phyloP scores from a whole-genome alignment of 2,329 filamentous ascomycete genomes.

The Ophiostoma piceae region DNA sequence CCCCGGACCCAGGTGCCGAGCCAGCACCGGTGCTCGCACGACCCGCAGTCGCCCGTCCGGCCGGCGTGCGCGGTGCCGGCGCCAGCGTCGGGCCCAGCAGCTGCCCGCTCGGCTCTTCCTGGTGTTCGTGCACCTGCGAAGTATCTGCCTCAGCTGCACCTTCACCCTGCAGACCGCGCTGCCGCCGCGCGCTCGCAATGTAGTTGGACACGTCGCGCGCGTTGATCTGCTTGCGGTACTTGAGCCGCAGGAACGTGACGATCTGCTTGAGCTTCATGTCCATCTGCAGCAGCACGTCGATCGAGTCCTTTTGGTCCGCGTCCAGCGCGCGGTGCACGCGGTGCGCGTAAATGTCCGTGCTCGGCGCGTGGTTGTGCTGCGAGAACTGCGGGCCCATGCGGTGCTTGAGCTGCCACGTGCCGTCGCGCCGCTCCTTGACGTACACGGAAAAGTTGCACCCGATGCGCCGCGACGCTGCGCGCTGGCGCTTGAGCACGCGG shows the following conservation, averaged over 20 bases:
- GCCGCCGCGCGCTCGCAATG: constrained; percentile 22
- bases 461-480: constrained; percentile 22
- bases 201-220: constrained; percentile 24
- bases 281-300: constrained; percentile 23
- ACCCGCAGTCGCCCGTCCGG: too few relatives aligned
- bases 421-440: constrained; percentile 22
- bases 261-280: constrained; percentile 23
- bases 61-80: neutral
- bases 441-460: constrained; percentile 23
- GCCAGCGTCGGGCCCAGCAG: neutral
- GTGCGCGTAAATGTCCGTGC: constrained; percentile 21
- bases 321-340: constrained; percentile 24
- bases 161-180: neutral
- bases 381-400: constrained; percentile 22
- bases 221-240: constrained; percentile 23
- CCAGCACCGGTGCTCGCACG: too few relatives aligned
- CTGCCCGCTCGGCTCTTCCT: neutral
- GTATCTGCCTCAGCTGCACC: neutral
- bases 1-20: too few relatives aligned
- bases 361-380: constrained; percentile 24
- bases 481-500: constrained; percentile 23
- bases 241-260: constrained; percentile 23
- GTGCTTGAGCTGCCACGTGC: constrained; percentile 22
- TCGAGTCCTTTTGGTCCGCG: constrained; percentile 24
- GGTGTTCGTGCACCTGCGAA: too few relatives aligned